These are phyloP conservation scores for Balamuthia mandrillaris DNA, from an alignment of 208 protist genomes.

Conservation along the genomic window DNA sequence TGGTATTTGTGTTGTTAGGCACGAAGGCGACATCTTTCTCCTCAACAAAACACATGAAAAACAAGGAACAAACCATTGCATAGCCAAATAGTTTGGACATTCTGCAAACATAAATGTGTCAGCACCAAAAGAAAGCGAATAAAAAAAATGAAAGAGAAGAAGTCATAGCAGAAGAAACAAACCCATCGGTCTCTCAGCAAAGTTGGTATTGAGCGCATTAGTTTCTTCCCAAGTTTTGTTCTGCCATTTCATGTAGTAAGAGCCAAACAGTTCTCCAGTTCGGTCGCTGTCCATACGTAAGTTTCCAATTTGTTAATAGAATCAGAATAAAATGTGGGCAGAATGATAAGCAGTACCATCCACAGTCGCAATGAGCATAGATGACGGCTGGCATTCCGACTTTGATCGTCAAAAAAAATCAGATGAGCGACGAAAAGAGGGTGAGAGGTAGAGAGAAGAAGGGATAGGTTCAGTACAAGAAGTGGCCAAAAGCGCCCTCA, in stretches of 20 bases:
- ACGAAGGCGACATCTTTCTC: background rate
- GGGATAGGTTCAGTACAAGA: too few species aligned
- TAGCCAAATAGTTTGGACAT: background rate
- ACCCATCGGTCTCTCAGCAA: slow-evolving; percentile 1
- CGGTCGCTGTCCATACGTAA: too few species aligned
- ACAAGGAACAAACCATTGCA: background rate
- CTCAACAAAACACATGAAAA: background rate
- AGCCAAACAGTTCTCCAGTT: background rate
- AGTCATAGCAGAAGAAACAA: background rate
- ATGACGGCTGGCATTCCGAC: background rate
- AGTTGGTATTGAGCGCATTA: background rate
- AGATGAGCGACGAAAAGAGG: background rate
- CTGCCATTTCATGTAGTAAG: slow-evolving; percentile 25
- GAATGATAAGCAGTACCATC: too few species aligned
- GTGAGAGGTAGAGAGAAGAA: background rate
- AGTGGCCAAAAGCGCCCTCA: too few species aligned
- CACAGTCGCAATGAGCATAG: background rate
- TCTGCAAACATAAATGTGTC: too few species aligned
- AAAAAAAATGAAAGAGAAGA: too few species aligned
- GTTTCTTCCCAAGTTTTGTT: background rate
- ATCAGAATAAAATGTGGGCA: too few species aligned
- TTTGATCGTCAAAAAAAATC: background rate
- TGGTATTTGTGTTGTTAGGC: background rate
- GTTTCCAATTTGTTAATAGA: too few species aligned
- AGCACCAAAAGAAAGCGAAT: too few species aligned